These are phyloP conservation scores for Irpex rosettiformis DNA, from an alignment of 1,284 basidiomycete species.

Conservation along the genomic window DNA sequence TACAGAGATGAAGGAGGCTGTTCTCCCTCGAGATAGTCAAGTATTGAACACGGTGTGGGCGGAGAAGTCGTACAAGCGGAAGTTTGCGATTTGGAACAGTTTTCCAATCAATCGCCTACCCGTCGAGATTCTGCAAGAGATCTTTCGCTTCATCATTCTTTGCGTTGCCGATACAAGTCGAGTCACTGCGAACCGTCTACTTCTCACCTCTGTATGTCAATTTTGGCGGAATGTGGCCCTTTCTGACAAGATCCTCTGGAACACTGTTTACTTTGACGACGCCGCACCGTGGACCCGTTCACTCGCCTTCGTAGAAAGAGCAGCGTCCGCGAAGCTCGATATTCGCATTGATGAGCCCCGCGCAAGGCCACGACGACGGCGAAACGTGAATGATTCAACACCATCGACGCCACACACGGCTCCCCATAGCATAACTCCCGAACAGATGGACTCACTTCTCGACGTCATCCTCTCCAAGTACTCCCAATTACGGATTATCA, in stretches of 20 bases:
- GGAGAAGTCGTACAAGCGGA: conserved; percentile 3
- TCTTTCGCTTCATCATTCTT: conserved; percentile 45
- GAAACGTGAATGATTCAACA: background rate
- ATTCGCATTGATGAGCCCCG: conserved; percentile 39
- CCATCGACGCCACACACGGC: background rate
- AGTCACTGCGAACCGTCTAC: conserved; percentile 29
- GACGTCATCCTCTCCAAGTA: conserved; percentile 44
- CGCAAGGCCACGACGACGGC: background rate
- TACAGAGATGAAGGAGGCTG: background rate
- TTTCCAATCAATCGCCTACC: conserved; percentile 29
- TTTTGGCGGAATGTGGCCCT: conserved; percentile 27
- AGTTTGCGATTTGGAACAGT: background rate
- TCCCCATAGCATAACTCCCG: background rate
- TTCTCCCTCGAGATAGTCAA: conserved; percentile 1
- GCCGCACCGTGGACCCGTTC: conserved; percentile 42
- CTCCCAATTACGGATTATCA: conserved; percentile 49
- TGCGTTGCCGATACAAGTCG: conserved; percentile 27
- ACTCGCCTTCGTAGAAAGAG: conserved; percentile 48
- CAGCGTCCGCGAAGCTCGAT: conserved; percentile 46
- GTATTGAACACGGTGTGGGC: background rate
- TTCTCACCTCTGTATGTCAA: conserved; percentile 52
- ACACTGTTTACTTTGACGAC: conserved; percentile 42
- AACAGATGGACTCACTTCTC: conserved; percentile 47
- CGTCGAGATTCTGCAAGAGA: conserved; percentile 53
- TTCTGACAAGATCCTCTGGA: conserved; percentile 10